A percentile compares a stretch with the other conserved stretches of the same genome.
These are phyloP conservation scores for Quaeritorhiza haematococci DNA, from an alignment of 371 early-diverging fungal species.

Conservation along the genomic window DNA sequence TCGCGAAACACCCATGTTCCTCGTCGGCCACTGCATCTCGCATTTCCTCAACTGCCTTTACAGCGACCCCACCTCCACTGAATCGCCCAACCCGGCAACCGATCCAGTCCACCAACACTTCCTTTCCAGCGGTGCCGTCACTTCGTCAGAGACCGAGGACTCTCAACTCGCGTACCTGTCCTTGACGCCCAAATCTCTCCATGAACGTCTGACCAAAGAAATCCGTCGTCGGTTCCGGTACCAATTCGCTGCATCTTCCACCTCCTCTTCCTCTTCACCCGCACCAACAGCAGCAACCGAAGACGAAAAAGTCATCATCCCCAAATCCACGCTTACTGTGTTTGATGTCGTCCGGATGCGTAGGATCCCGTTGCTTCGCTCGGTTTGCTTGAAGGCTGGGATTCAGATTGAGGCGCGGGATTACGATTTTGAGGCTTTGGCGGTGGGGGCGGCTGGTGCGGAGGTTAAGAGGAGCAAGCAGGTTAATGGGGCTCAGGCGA, in stretches of 20 bases:
- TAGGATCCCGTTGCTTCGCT: conserved; percentile 70
- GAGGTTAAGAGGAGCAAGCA: no score
- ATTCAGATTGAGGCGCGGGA: conserved; percentile 73
- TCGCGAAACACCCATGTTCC: conserved; percentile 46
- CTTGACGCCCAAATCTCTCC: conserved; percentile 60
- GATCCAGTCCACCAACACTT: no score
- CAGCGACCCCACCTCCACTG: no score
- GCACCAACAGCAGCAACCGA: not conserved
- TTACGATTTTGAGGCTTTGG: conserved; percentile 58
- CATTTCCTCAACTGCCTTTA: conserved; percentile 81
- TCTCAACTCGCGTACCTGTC: no score
- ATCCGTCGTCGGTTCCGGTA: conserved; percentile 74
- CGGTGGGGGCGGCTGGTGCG: conserved; percentile 41
- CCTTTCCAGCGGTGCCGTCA: no score
- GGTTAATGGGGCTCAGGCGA: no score
- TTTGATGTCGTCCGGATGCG: conserved; percentile 46
- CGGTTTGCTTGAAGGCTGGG: conserved; percentile 77
- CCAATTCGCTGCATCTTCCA: conserved; percentile 38
- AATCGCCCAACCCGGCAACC: no score
- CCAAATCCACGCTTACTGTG: no score
- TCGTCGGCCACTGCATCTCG: conserved; percentile 61
- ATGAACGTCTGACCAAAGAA: conserved; percentile 50
- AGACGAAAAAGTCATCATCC: no score
- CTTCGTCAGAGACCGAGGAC: no score
- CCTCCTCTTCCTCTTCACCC: not conserved